phyloP scores from a whole-genome alignment of 345 rosid genomes.

The Citrus medica region DNA sequence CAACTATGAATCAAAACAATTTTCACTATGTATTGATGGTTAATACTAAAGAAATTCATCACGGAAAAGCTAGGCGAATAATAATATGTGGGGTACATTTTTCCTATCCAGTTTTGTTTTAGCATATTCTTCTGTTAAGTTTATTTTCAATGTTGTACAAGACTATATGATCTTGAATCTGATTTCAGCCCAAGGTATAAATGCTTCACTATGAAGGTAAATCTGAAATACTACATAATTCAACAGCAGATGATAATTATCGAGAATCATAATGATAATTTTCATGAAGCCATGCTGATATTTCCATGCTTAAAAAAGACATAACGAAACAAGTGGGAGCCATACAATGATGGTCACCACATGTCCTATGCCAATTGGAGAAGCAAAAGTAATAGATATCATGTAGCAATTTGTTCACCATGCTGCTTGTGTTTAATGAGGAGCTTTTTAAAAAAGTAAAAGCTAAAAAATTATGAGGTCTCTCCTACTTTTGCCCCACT shows the following conservation, averaged over 20 bases:
- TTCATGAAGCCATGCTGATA: slow-evolving; percentile 1
- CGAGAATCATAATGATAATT: neutral
- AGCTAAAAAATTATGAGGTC: neutral
- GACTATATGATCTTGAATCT: neutral
- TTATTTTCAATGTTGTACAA: neutral
- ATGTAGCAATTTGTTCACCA: neutral
- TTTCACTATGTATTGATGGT: neutral
- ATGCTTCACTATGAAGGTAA: neutral
- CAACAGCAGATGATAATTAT: neutral
- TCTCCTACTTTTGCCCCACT: neutral
- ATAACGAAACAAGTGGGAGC: neutral
- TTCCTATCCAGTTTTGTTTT: neutral
- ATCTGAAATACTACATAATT: neutral
- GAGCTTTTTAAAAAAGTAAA: neutral
- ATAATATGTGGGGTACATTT: neutral
- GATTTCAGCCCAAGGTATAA: neutral
- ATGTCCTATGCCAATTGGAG: neutral
- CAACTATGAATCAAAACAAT: neutral
- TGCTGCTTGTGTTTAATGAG: neutral
- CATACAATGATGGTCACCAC: neutral
- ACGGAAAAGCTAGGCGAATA: neutral
- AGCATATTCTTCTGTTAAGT: neutral
- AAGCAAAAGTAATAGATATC: neutral
- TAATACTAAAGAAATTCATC: neutral
- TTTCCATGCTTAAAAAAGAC: neutral